Evolutionary conservation across 257 asterid genomes (phyloP).

Genomic region (Cruciata laevipes): DNA sequence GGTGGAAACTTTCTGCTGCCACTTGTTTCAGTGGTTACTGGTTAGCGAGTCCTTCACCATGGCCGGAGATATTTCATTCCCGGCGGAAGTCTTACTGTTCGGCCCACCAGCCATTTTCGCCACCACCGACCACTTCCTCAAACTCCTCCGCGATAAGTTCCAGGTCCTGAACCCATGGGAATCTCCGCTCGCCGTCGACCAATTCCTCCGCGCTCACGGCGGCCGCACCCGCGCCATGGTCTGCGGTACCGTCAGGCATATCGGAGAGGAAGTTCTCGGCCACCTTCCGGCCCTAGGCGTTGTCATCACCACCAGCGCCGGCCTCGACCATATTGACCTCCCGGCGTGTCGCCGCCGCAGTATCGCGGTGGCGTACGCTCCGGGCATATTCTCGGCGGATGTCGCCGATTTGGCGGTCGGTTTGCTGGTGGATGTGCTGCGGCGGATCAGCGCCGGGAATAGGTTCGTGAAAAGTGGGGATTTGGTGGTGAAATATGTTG

Average conservation of each 20-base stretch:
- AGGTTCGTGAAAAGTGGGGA: conserved; percentile 40
- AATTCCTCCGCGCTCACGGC: conserved; percentile 41
- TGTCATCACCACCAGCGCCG: conserved; percentile 52
- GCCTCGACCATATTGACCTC: conserved; percentile 61
- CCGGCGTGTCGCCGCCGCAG: conserved; percentile 61
- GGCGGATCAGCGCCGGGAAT: conserved; percentile 27
- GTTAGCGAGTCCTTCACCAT: neutral
- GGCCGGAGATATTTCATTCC: neutral
- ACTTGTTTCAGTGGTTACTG: too few relatives aligned
- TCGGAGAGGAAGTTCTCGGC: conserved; percentile 30
- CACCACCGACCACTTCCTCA: conserved; percentile 7
- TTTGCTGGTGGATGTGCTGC: conserved; percentile 23
- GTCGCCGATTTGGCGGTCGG: conserved; percentile 30
- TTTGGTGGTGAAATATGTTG: conserved; percentile 31
- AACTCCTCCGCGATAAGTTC: conserved; percentile 31
- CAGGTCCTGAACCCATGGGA: conserved; percentile 43
- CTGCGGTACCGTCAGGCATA: conserved; percentile 5
- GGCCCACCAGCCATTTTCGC: conserved; percentile 42
- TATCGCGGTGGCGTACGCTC: conserved; percentile 40
- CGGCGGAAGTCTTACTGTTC: conserved; percentile 30
- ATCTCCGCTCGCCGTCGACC: conserved; percentile 37
- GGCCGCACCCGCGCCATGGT: conserved; percentile 41
- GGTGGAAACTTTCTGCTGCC: too few relatives aligned
- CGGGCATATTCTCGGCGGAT: conserved; percentile 23
- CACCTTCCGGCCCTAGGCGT: conserved; percentile 49